Base-by-base conservation (phyloP, 1,284 basidiomycete species). In the Ceratobasidium sp. region DNA sequence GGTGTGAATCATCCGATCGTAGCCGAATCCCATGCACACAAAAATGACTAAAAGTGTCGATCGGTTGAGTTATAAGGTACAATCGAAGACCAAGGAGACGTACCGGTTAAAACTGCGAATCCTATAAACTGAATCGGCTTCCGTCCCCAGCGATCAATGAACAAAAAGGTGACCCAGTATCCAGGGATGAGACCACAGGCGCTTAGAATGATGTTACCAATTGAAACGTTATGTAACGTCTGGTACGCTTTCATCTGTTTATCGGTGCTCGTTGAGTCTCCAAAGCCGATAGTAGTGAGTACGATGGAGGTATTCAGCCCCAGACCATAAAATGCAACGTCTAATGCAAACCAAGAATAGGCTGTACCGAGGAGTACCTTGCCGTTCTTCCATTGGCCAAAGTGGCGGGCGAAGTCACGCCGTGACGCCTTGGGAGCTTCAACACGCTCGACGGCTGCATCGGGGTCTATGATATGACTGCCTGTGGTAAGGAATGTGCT, bases 311-410 rank as follows among this genome's bases (percentile, higher is more conserved):
- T 92, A 87, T 96, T 96, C 77, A 96, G 87, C 77, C 93, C 92
- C 59, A 96, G 89, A 79, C 94, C 94, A 48, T 68, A 68, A 52
- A 52, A 68, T n/a, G 65, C 65, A 23, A 67, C 44, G n/a, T 85
- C 95, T 95, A 87, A 96, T 96, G 42, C 92, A 80, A 96, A 95
- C 94, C 94, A 95, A 15, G 89, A 90, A 81, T 89, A 92, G 0
- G 89, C 81, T 3, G 88, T 87, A 20, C 77, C 80, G 52, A 80
- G 62, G 64, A 88, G 84, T 73, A 87, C 82, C 82, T 87, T 87
- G 80, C 83, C 83, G 83, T 88, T 86, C 81, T 84, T 80, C 86
- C 86, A 87, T 81, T 87, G 82, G 50, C 83, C 81, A 80, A 87
- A 88, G 82, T 87, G 83, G 42, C 73, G 77, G 42, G 81, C 52